phyloP scores from a whole-genome alignment of 1,284 basidiomycete species.

The Tetrapyrgos nigripes region DNA sequence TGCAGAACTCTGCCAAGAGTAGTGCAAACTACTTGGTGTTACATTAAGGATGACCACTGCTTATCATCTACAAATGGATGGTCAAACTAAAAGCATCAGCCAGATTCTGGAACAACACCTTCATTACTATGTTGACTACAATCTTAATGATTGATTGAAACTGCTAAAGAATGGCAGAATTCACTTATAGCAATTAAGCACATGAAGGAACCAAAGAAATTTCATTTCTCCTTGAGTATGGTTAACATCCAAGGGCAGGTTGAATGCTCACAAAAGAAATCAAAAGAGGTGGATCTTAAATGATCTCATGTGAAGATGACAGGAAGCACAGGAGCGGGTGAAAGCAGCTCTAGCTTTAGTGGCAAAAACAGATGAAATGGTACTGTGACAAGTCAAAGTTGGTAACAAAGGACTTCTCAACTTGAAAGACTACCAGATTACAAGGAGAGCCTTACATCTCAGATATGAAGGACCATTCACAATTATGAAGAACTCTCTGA shows the following conservation, averaged over 20 bases:
- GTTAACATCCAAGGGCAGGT: conserved; percentile 24
- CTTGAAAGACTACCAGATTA: conserved; percentile 52
- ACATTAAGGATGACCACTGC: conserved; percentile 34
- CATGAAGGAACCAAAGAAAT: conserved; percentile 20
- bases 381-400: too few species aligned
- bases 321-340: too few species aligned
- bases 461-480: conserved; percentile 45
- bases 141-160: conserved; percentile 25
- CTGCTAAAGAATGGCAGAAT: conserved; percentile 18
- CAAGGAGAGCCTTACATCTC: conserved; percentile 41
- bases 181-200: conserved; percentile 21
- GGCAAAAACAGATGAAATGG: too few species aligned
- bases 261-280: conserved; percentile 16
- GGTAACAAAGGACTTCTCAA: conserved; percentile 36
- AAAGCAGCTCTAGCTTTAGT: too few species aligned
- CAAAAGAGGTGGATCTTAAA: too few species aligned
- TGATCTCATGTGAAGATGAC: too few species aligned
- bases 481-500: too few species aligned
- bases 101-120: conserved; percentile 28
- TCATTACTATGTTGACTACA: conserved; percentile 15
- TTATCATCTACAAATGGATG: conserved; percentile 43
- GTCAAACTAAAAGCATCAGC: too few species aligned
- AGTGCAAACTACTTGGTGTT: conserved; percentile 31
- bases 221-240: conserved; percentile 20
- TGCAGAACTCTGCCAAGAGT: conserved; percentile 32